Base-by-base conservation (phyloP, 1,284 basidiomycete species). In the Sporisorium iseilematis-ciliati region DNA sequence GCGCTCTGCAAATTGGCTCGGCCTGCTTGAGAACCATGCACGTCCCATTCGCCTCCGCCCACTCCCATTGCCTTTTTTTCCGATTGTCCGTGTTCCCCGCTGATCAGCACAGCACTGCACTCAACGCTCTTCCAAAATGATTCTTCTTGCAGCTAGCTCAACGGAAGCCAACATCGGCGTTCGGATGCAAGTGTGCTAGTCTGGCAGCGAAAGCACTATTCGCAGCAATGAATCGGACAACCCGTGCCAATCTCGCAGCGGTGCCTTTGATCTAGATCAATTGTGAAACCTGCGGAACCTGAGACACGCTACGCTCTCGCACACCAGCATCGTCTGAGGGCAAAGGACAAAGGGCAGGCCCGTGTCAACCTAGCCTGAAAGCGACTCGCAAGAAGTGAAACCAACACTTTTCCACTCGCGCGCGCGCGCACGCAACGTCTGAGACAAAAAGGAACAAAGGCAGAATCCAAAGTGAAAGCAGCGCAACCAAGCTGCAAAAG, bases 341-440 rank as follows among this genome's bases (percentile, higher is more conserved):
- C 21, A 25, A 46, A 46, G 35, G 35, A 38, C 35, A 38, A 38
- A 38, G 35, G 35, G 35, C 3, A 38, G 35, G 43, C 43, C n/a
- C n/a, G n/a, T n/a, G n/a, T n/a, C n/a, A n/a, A 4, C n/a, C n/a
- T 38, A 38, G 35, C 35, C 35, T 12, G 3, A 16, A 16, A 48
- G 46, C 46, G 46, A 48, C 7, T 48, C 46, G n/a, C 41, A n/a
- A n/a, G n/a, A n/a, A 21, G 23, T 48, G 46, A 48, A 29, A 48
- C 46, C 48, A 31, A 49, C 48, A 49, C 48, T 49, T 29, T 29
- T 29, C 29, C 29, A 29, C 8, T 29, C 29, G 8, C 4, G 29
- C 18, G 26, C 48, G 48, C 16, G 16, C 26, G 29, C 48, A 18
- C 48, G 48, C 18, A n/a, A 49, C 26, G 31, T n/a, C 29, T 16